Percentiles rank a stretch among this genome's conserved stretches.
Conservation (phyloP, 1,139 yeast genomes). For the Candida pseudoviswanathii region DNA sequence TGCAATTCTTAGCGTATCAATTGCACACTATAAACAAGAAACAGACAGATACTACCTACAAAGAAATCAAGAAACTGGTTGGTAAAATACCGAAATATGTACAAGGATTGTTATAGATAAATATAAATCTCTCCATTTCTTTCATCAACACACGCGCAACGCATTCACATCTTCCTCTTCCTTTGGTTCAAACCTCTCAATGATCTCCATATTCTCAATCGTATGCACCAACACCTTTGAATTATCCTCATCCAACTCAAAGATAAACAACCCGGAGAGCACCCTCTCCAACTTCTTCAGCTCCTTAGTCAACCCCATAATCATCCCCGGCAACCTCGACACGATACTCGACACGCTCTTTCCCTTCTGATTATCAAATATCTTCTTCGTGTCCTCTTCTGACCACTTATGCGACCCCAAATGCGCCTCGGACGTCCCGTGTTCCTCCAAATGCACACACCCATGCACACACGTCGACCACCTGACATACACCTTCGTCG, state of each 20-base stretch:
- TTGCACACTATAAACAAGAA: constrained; percentile 18
- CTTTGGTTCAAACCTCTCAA: constrained; percentile 46
- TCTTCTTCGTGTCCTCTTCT: constrained; percentile 30
- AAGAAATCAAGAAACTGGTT: constrained; percentile 17
- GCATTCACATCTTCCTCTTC: constrained; percentile 22
- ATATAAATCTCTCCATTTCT: neutral
- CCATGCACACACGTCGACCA: constrained; percentile 65
- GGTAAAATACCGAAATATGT: constrained; percentile 15
- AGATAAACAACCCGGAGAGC: constrained; percentile 71
- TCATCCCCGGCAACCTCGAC: constrained; percentile 16
- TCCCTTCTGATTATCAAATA: constrained; percentile 17
- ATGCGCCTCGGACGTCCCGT: constrained; percentile 41
- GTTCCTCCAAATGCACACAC: constrained; percentile 43
- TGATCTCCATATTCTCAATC: constrained; percentile 71
- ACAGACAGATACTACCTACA: constrained; percentile 15
- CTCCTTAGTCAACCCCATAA: constrained; percentile 32
- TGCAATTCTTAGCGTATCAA: constrained; percentile 27
- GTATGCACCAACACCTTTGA: constrained; percentile 68
- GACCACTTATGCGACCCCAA: constrained; percentile 45
- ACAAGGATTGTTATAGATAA: constrained; percentile 8
- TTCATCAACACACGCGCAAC: constrained; percentile 30
- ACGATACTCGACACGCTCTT: constrained; percentile 22
- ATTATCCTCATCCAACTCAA: constrained; percentile 66
- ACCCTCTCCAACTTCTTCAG: constrained; percentile 46
- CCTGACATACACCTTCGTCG: constrained; percentile 58